A percentile compares a stretch with the other conserved stretches of the same genome.
Conservation (phyloP, 202 grass and related monocot species). For the Schoenoplectus triqueter region DNA sequence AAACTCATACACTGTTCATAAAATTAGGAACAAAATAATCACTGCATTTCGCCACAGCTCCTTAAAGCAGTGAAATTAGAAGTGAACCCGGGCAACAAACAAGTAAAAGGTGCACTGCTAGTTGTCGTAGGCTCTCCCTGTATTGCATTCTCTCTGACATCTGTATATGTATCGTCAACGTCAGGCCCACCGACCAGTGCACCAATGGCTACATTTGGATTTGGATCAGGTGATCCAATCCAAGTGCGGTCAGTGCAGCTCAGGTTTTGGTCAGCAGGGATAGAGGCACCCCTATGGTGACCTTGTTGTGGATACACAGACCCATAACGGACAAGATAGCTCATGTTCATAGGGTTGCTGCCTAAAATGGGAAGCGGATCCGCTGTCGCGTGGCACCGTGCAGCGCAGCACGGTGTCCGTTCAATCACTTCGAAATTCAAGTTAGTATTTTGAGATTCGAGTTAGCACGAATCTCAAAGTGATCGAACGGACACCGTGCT, state of each 20-base stretch:
- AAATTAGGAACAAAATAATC: constrained; percentile 4
- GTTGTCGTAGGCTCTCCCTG: constrained; percentile 73
- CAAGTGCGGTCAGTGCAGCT: constrained; percentile 63
- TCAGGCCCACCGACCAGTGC: constrained; percentile 67
- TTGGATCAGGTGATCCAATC: constrained; percentile 46
- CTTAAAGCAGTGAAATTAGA: constrained; percentile 44
- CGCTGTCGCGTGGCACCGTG: too few species aligned
- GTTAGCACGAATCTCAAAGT: too few species aligned
- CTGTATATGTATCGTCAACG: constrained; percentile 61
- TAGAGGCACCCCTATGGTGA: constrained; percentile 80
- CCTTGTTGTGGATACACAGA: constrained; percentile 54
- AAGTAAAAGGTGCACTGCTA: constrained; percentile 63
- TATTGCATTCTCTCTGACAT: constrained; percentile 52
- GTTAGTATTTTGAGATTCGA: too few species aligned
- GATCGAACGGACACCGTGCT: too few species aligned
- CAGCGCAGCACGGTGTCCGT: too few species aligned
- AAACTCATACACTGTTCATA: constrained; percentile 21
- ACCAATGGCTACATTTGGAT: constrained; percentile 63
- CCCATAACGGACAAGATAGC: constrained; percentile 76
- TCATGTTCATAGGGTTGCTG: constrained; percentile 73
- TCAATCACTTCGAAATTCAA: too few species aligned
- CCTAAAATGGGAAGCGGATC: too few species aligned
- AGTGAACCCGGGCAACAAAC: constrained; percentile 59
- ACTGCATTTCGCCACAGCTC: constrained; percentile 39
- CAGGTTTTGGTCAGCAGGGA: constrained; percentile 52